phyloP scores from a whole-genome alignment of 1,284 basidiomycete species.

The Grifola frondosa region DNA sequence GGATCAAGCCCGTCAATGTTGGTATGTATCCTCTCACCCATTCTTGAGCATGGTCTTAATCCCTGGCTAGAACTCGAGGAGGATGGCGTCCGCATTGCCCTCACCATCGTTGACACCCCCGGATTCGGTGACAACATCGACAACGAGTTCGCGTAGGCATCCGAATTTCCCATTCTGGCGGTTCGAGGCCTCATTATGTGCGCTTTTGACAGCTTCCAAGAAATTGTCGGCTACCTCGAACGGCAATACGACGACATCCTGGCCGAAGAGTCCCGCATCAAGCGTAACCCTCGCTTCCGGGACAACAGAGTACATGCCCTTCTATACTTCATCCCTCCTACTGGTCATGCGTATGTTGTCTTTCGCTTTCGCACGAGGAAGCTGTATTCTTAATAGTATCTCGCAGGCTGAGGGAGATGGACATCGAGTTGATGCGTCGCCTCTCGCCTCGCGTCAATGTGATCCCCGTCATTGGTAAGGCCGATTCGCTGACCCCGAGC shows the following conservation, averaged over 20 bases:
- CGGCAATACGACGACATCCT: constrained; percentile 99
- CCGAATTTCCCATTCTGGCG: background rate
- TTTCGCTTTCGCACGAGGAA: background rate
- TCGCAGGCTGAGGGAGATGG: constrained; percentile 90
- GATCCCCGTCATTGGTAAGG: constrained; percentile 98
- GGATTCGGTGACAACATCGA: constrained; percentile 99
- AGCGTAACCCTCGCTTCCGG: constrained; percentile 98
- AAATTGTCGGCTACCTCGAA: constrained; percentile 96
- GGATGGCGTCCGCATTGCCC: constrained; percentile 95
- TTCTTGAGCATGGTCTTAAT: background rate
- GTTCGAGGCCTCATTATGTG: background rate
- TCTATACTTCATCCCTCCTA: constrained; percentile 97
- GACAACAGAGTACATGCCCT: constrained; percentile 97
- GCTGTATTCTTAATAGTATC: background rate
- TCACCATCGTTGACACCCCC: constrained; percentile 98
- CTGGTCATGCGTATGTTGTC: constrained; percentile 68
- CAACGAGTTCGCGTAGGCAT: constrained; percentile 94
- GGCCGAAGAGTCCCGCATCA: constrained; percentile 98
- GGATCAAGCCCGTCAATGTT: constrained; percentile 94
- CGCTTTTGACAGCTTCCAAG: constrained; percentile 71
- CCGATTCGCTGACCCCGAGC: constrained; percentile 89
- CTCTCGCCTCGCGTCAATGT: constrained; percentile 97
- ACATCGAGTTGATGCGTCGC: constrained; percentile 98
- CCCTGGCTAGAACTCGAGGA: constrained; percentile 86
- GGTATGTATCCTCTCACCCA: constrained; percentile 52